These are phyloP conservation scores for Pleurotus giganteus DNA, from an alignment of 768 basidiomycete species.

Conservation along the genomic window DNA sequence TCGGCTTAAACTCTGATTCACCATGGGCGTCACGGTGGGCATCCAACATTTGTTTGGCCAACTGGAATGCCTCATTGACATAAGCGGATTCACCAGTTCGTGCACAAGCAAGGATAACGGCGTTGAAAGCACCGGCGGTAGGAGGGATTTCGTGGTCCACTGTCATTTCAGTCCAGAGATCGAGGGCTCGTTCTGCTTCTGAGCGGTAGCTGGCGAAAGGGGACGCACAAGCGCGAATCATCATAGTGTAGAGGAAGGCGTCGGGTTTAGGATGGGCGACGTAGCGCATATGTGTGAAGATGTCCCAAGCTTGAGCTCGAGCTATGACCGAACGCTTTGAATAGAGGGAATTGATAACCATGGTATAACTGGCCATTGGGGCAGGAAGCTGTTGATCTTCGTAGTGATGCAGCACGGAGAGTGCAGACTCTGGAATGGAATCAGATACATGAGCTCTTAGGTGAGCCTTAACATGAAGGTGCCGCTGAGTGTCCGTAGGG, in stretches of 20 bases:
- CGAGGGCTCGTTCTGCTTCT: slow-evolving; percentile 88
- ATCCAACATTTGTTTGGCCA: slow-evolving; percentile 87
- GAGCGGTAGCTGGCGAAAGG: slow-evolving; percentile 47
- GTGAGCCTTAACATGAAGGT: slow-evolving; percentile 72
- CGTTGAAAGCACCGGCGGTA: slow-evolving; percentile 70
- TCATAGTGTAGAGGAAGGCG: slow-evolving; percentile 67
- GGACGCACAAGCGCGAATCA: slow-evolving; percentile 85
- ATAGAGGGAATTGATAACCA: slow-evolving; percentile 60
- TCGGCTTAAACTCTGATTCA: slow-evolving; percentile 55
- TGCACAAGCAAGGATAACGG: slow-evolving; percentile 80
- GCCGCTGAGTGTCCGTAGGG: slow-evolving; percentile 57
- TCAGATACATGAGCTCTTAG: slow-evolving; percentile 46
- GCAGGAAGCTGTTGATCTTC: slow-evolving; percentile 62
- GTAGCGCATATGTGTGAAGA: slow-evolving; percentile 95
- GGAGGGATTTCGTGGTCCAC: slow-evolving; percentile 63
- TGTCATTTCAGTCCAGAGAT: slow-evolving; percentile 93
- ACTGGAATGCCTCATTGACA: slow-evolving; percentile 79
- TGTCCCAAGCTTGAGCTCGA: slow-evolving; percentile 86
- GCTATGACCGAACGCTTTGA: slow-evolving; percentile 46
- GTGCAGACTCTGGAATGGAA: slow-evolving; percentile 58
- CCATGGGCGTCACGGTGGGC: slow-evolving; percentile 65
- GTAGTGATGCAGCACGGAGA: slow-evolving; percentile 68
- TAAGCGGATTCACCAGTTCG: slow-evolving; percentile 58
- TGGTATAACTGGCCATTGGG: slow-evolving; percentile 73
- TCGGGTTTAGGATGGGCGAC: slow-evolving; percentile 86